Percentiles rank a stretch among this genome's conserved stretches.
Evolutionary conservation across 257 asterid genomes (phyloP).

Genomic region (Coffea eugenioides): DNA sequence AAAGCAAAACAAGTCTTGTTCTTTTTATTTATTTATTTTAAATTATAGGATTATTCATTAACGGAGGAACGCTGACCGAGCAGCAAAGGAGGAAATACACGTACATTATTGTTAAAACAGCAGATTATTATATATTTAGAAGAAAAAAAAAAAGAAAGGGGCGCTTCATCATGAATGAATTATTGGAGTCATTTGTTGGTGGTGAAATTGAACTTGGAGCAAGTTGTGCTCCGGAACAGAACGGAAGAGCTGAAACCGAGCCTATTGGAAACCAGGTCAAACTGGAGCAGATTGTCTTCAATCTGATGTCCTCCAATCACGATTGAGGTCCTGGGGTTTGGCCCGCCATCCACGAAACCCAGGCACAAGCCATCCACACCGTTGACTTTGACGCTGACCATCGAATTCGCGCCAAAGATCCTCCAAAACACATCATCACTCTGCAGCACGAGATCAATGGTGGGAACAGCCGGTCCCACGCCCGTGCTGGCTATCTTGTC

Average conservation of each 20-base stretch:
- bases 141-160: too few relatives aligned
- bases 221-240: conserved; percentile 10
- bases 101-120: background rate
- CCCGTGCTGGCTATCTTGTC: conserved; percentile 5
- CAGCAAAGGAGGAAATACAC: too few relatives aligned
- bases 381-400: conserved; percentile 9
- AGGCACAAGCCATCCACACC: conserved; percentile 29
- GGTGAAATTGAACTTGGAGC: conserved; percentile 19
- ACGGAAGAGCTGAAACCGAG: conserved; percentile 36
- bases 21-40: too few relatives aligned
- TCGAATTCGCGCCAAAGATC: conserved; percentile 16
- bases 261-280: conserved; percentile 31
- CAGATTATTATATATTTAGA: too few relatives aligned
- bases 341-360: conserved; percentile 37
- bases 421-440: conserved; percentile 9
- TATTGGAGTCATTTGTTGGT: background rate
- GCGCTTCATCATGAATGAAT: background rate
- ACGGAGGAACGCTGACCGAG: too few relatives aligned
- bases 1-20: too few relatives aligned
- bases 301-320: conserved; percentile 41
- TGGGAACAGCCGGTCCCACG: conserved; percentile 30
- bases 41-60: too few relatives aligned
- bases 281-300: conserved; percentile 36
- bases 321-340: conserved; percentile 19
- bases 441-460: conserved; percentile 30